Percentiles rank a stretch among this genome's conserved stretches.
Evolutionary conservation across 192 early-diverging fungal genomes (phyloP).

Genomic region (Linnemannia elongata): DNA sequence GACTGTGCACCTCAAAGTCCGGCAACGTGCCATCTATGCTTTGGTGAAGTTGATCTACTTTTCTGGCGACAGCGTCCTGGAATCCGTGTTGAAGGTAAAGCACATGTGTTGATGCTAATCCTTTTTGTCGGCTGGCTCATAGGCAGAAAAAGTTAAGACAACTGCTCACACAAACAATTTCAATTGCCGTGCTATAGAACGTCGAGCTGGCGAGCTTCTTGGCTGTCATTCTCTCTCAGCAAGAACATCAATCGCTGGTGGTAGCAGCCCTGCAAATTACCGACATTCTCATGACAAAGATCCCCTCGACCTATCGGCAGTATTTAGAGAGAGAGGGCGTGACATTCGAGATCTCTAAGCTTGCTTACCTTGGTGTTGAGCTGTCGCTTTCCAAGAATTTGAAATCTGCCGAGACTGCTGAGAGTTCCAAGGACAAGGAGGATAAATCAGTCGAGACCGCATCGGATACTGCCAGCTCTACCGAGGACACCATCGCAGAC

Average conservation of each 20-base stretch:
- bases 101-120: not conserved
- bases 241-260: conserved; percentile 67
- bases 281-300: conserved; percentile 71
- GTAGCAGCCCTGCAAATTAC: conserved; percentile 73
- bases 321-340: conserved; percentile 86
- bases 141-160: not conserved
- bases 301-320: conserved; percentile 67
- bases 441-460: not conserved
- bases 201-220: conserved; percentile 66
- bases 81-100: conserved; percentile 59
- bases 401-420: not conserved
- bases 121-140: not conserved
- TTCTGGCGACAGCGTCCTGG: conserved; percentile 59
- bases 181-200: not conserved
- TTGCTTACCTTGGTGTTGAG: conserved; percentile 52
- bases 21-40: conserved; percentile 75
- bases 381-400: conserved; percentile 22
- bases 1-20: conserved; percentile 73
- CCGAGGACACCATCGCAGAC: not conserved
- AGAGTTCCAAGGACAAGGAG: not conserved
- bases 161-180: not conserved
- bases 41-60: conserved; percentile 69
- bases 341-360: conserved; percentile 67
- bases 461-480: not conserved
- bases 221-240: conserved; percentile 60